Evolutionary conservation across 179 eudicot genomes (phyloP).

Genomic region (Silene noctiflora): DNA sequence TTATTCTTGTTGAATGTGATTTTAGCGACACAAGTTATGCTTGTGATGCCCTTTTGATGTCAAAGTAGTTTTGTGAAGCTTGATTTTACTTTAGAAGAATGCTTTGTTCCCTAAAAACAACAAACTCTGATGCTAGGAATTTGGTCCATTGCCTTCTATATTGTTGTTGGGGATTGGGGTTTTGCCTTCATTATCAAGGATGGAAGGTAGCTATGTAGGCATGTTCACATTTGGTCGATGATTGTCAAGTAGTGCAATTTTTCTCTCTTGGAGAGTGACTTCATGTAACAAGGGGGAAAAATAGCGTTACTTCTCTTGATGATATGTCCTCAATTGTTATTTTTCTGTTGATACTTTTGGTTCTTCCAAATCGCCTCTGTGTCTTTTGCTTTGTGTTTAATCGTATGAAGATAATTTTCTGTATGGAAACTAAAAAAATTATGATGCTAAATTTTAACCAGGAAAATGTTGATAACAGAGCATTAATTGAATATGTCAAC

Average conservation of each 20-base stretch:
- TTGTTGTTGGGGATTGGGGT: background rate
- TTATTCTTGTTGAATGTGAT: slow-evolving; percentile 7
- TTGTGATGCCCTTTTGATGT: background rate
- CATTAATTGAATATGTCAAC: background rate
- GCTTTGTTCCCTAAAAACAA: background rate
- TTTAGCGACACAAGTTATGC: background rate
- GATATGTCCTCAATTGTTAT: background rate
- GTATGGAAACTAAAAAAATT: background rate
- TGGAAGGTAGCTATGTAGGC: background rate
- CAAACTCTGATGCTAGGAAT: background rate
- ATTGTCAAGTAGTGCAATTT: background rate
- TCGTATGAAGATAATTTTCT: too few species aligned
- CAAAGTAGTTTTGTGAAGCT: slow-evolving; percentile 1
- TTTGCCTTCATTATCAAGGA: background rate
- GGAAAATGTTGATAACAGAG: background rate
- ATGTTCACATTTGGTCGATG: background rate
- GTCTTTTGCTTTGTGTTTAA: too few species aligned
- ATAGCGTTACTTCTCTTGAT: background rate
- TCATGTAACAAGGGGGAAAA: background rate
- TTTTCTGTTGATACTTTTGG: too few species aligned
- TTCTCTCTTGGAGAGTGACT: background rate
- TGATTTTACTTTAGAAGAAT: background rate
- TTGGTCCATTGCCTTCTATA: background rate
- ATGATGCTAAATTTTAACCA: too few species aligned
- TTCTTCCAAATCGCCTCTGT: too few species aligned